phyloP scores from a whole-genome alignment of 257 asterid species.

The Solanum ossicruentum region DNA sequence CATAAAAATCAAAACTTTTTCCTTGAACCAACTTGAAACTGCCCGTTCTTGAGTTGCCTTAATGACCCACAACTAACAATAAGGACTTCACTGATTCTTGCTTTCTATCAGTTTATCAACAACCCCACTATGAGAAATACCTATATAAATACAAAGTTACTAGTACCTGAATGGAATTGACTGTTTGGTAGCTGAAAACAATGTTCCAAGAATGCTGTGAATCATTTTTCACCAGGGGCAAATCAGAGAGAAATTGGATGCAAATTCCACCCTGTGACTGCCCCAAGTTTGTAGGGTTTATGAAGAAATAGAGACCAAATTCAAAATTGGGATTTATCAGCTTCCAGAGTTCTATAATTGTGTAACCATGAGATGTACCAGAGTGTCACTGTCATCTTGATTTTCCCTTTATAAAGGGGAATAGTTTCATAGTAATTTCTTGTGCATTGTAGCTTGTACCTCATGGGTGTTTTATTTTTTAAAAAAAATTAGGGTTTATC shows the following conservation, averaged over 20 bases:
- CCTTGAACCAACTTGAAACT: background rate
- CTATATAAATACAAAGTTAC: background rate
- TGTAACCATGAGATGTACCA: background rate
- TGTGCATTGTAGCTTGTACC: background rate
- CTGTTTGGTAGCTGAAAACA: background rate
- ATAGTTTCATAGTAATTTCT: background rate
- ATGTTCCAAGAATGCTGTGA: background rate
- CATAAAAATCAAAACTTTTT: background rate
- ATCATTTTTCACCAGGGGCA: background rate
- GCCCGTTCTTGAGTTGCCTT: background rate
- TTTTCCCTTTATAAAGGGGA: background rate
- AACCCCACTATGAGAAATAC: background rate
- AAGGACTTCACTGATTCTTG: background rate
- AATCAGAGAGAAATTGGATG: background rate
- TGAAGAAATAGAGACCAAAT: background rate
- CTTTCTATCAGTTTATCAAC: background rate
- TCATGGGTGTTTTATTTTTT: background rate
- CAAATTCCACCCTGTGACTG: background rate
- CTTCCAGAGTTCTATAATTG: background rate
- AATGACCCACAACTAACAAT: background rate
- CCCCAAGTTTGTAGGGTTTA: background rate
- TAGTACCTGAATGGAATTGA: conserved; percentile 1
- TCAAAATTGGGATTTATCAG: background rate
- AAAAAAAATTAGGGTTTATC: background rate
- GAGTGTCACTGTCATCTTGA: background rate